phyloP scores from a whole-genome alignment of 2,329 filamentous ascomycete genomes.

The Cyphellophora europaea region DNA sequence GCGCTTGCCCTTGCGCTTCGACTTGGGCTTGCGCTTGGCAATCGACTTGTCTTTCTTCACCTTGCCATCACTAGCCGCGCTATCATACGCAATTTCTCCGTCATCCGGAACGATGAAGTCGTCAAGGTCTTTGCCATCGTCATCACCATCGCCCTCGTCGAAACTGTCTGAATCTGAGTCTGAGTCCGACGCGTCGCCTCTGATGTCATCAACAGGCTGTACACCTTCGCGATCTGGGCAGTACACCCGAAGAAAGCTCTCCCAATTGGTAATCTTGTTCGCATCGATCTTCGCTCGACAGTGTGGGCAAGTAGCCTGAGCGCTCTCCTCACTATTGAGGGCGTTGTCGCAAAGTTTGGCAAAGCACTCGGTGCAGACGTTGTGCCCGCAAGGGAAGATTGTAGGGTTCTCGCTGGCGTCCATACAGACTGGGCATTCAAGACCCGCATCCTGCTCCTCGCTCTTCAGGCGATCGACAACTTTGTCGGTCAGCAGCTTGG shows the following conservation, averaged over 20 bases:
- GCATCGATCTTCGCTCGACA: constrained; percentile 62
- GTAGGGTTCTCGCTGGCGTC: constrained; percentile 65
- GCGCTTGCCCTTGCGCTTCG: constrained; percentile 19
- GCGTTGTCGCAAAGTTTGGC: constrained; percentile 56
- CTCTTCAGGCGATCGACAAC: constrained; percentile 58
- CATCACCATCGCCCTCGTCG: constrained; percentile 28
- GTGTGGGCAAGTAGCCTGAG: constrained; percentile 57
- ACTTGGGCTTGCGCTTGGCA: neutral
- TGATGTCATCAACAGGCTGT: constrained; percentile 21
- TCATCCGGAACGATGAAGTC: constrained; percentile 45
- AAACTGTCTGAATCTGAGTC: constrained; percentile 22
- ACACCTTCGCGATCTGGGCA: constrained; percentile 44
- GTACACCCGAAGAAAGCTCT: constrained; percentile 64
- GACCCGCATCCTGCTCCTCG: constrained; percentile 39
- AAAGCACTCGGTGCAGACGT: constrained; percentile 69
- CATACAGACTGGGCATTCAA: constrained; percentile 76
- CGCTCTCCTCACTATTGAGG: constrained; percentile 49
- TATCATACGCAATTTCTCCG: constrained; percentile 25
- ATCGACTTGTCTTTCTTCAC: constrained; percentile 7
- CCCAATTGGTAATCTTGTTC: constrained; percentile 62
- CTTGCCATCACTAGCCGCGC: constrained; percentile 18
- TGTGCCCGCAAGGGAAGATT: constrained; percentile 79
- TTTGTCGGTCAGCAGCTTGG: constrained; percentile 47
- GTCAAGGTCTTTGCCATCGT: constrained; percentile 35
- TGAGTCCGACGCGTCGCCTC: constrained; percentile 9